phyloP scores from a whole-genome alignment of 441 rosid genomes.

The Syzygium syzygioides region DNA sequence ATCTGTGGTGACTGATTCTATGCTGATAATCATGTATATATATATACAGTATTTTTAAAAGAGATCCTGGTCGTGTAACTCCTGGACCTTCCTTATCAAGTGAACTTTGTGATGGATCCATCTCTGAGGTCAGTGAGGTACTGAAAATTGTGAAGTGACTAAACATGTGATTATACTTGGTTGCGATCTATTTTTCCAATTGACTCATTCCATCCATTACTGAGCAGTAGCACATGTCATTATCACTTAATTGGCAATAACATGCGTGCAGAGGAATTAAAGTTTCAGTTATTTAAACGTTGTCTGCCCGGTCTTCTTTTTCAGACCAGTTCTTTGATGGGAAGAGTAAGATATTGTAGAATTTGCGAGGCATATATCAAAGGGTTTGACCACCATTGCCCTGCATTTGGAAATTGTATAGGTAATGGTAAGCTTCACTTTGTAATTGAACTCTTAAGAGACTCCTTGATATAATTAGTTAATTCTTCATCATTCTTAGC shows the following conservation, averaged over 20 bases:
- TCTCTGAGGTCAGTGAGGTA: neutral
- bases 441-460: neutral
- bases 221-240: neutral
- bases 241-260: neutral
- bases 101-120: neutral
- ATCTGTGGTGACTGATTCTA: neutral
- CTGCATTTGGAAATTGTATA: conserved; percentile 69
- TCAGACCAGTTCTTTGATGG: conserved; percentile 17
- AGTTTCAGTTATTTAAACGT: neutral
- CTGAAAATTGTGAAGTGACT: neutral
- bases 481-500: neutral
- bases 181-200: neutral
- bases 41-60: conserved; percentile 33
- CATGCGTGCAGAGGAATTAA: neutral
- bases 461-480: neutral
- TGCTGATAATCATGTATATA: neutral
- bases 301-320: neutral
- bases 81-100: conserved; percentile 13
- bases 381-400: conserved; percentile 68
- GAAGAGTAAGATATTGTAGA: conserved; percentile 46
- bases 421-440: conserved; percentile 23
- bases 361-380: conserved; percentile 36
- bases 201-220: neutral
- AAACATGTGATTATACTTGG: neutral
- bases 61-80: conserved; percentile 39